These are phyloP conservation scores for Fusarium annulatum DNA, from an alignment of 2,329 filamentous ascomycete species.

Conservation along the genomic window DNA sequence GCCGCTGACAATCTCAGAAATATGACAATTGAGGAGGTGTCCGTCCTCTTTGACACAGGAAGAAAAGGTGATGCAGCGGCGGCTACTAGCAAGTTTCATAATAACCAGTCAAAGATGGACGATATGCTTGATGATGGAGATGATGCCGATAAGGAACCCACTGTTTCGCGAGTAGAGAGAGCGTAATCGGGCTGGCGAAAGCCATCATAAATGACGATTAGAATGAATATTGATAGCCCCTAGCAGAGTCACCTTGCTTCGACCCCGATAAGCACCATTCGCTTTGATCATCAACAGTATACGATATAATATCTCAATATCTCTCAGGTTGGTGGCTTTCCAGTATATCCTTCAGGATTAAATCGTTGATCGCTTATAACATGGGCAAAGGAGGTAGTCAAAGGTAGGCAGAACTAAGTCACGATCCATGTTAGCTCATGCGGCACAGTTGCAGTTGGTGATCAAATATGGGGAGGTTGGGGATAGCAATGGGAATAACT, in stretches of 20 bases:
- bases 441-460: neutral
- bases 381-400: neutral
- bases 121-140: constrained; percentile 15
- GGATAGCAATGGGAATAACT: neutral
- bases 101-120: neutral
- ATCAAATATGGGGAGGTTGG: neutral
- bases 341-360: neutral
- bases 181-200: fast-evolving
- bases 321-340: neutral
- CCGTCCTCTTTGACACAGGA: constrained; percentile 32
- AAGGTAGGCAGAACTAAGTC: neutral
- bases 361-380: no score
- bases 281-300: no score
- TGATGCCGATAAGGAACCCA: constrained; percentile 5
- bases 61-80: constrained; percentile 19
- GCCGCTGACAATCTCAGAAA: neutral
- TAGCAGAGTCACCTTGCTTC: no score
- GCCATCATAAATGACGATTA: fast-evolving
- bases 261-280: no score
- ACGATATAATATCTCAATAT: neutral
- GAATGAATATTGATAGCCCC: no score
- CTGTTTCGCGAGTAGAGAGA: constrained; percentile 14
- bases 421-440: neutral
- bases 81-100: constrained; percentile 7
- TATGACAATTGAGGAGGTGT: constrained; percentile 34